Base-by-base conservation (phyloP, 2,329 filamentous ascomycete species). In the Cadophora malorum region DNA sequence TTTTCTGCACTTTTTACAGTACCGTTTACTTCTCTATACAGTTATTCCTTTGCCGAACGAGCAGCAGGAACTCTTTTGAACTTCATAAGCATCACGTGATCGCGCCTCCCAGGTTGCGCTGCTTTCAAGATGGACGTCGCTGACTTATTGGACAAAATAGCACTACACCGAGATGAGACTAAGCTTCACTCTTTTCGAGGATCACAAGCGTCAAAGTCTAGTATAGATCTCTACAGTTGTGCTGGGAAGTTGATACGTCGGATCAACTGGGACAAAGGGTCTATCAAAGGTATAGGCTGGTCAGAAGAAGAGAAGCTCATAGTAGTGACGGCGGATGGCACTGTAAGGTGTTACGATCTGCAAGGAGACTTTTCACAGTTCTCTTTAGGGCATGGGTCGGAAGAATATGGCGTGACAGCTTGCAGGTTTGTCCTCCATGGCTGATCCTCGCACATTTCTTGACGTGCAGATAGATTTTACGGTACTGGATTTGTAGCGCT, bases 361-460 rank as follows among this genome's bases (percentile, higher is more conserved):
- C 92, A 97, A 78, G 93, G 91, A 70, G 95, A 98, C 78, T 99
- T 99, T 78, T 93, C 91, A 19, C 94, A 97, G 67, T 99, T 98
- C 79, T 94, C 92, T 0, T 84, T 99, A 0, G 96, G 95, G 64
- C 91, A 96, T 79, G 92, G 92, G 28, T 90, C 94, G 28, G 96
- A 98, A 75, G 92, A 97, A 72, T 89, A 91, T 75, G 92, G 95
- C 31, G 94, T 99, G 23, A 85, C 89, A 73, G 90, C 90, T n/a
- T 98, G 95, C 81, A 90, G 90, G 80, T 75, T 60, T 65, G 73
- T 73, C 28, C 8, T 31, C 9, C 8, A 0, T 33, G 23, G 9
- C 4, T 53, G 28, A 21, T 10, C 1, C 14, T 23, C 19, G 47
- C 19, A 23, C 58, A 33, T 0, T 31, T 41, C 33, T 41, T 69